phyloP scores from a whole-genome alignment of 495 filamentous ascomycete species.

The Aspergillus leporis region DNA sequence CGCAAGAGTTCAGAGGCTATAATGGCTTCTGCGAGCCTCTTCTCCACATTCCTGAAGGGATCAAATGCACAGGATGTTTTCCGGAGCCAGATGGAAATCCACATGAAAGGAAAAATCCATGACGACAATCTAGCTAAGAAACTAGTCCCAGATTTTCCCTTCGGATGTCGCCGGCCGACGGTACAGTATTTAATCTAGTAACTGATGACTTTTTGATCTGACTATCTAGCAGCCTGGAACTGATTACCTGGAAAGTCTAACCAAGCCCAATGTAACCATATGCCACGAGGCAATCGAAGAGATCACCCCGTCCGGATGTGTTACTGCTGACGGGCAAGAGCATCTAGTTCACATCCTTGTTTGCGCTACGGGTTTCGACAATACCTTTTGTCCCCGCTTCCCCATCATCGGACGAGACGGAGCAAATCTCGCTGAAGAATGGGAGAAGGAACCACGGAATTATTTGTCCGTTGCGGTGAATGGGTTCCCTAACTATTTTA shows the following conservation, averaged over 20 bases:
- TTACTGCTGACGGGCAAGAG: constrained; percentile 35
- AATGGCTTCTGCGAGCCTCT: no score
- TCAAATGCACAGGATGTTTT: no score
- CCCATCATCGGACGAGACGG: constrained; percentile 37
- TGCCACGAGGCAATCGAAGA: constrained; percentile 14
- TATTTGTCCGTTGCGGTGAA: constrained; percentile 54
- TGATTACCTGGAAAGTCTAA: constrained; percentile 20
- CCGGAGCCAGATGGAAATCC: no score
- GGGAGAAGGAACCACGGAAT: constrained; percentile 38
- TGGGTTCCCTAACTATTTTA: constrained; percentile 59
- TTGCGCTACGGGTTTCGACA: constrained; percentile 43
- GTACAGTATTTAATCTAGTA: constrained; percentile 27
- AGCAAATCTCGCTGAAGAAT: constrained; percentile 38
- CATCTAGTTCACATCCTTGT: constrained; percentile 29
- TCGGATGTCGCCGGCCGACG: constrained; percentile 34
- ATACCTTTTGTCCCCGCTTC: constrained; percentile 35
- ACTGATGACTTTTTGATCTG: constrained; percentile 41
- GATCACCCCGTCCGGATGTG: constrained; percentile 35
- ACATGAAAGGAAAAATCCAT: no score
- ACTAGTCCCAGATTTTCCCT: constrained; percentile 29
- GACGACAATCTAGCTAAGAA: constrained; percentile 1
- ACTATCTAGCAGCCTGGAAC: constrained; percentile 39
- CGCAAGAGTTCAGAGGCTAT: no score
- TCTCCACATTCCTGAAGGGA: no score
- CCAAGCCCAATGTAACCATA: constrained; percentile 15